Evolutionary conservation across 2,329 filamentous ascomycete genomes (phyloP).

Genomic region (Pseudocercospora crystallina): DNA sequence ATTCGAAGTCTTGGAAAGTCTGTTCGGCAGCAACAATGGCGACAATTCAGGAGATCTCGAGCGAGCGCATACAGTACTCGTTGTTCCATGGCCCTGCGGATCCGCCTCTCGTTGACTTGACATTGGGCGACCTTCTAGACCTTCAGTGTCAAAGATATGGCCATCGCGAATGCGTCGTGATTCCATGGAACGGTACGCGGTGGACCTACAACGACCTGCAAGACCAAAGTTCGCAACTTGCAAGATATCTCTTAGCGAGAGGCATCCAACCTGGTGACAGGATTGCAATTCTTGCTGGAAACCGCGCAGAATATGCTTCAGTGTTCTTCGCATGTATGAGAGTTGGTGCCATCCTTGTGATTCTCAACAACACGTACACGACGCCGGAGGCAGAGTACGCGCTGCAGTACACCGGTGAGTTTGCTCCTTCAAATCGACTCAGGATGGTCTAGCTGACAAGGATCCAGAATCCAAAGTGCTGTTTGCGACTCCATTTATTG

Average conservation of each 20-base stretch:
- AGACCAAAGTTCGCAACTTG: conserved; percentile 41
- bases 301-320: conserved; percentile 59
- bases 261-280: conserved; percentile 68
- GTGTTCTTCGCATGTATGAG: conserved; percentile 70
- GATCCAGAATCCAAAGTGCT: conserved; percentile 65
- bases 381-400: conserved; percentile 70
- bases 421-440: background rate
- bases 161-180: conserved; percentile 66
- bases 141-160: conserved; percentile 67
- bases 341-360: conserved; percentile 59
- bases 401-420: conserved; percentile 64
- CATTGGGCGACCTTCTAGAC: conserved; percentile 69
- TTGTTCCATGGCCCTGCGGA: conserved; percentile 68
- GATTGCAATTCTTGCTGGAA: conserved; percentile 71
- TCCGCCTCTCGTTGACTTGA: conserved; percentile 69
- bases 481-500: conserved; percentile 70
- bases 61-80: conserved; percentile 40
- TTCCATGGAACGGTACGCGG: conserved; percentile 72
- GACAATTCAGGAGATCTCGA: conserved; percentile 14
- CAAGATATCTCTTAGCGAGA: conserved; percentile 57
- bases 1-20: background rate
- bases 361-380: conserved; percentile 81
- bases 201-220: conserved; percentile 60
- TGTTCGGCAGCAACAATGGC: conserved; percentile 9
- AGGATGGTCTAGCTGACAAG: background rate